phyloP scores from a whole-genome alignment of 1,284 basidiomycete genomes.

The Serendipita sp. region DNA sequence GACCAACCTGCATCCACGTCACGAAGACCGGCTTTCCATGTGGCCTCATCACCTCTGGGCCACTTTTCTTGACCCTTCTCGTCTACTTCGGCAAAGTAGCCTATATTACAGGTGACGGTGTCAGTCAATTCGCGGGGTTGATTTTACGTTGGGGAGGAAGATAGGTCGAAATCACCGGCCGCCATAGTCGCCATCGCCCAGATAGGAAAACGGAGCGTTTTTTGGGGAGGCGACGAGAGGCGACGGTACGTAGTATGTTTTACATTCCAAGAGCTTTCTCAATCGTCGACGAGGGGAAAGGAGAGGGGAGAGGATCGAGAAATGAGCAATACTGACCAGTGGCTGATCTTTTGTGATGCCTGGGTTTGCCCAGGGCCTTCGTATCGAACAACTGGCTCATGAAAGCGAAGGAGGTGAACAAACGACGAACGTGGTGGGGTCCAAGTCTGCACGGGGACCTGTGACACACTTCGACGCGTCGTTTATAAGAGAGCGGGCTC shows the following conservation, averaged over 20 bases:
- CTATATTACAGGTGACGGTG: slow-evolving; percentile 23
- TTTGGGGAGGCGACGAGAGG: background rate
- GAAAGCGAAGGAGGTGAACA: background rate
- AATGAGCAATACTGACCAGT: slow-evolving; percentile 35
- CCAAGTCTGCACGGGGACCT: background rate
- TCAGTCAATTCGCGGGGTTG: background rate
- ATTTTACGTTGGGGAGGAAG: background rate
- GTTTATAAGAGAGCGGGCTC: too few relatives aligned
- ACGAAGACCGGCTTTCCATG: slow-evolving; percentile 60
- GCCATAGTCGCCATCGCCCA: too few relatives aligned
- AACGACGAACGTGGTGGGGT: background rate
- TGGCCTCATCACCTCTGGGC: slow-evolving; percentile 69
- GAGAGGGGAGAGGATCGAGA: background rate
- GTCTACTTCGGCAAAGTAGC: slow-evolving; percentile 61
- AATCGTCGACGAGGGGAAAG: too few relatives aligned
- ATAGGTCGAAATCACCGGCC: background rate
- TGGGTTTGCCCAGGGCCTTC: slow-evolving; percentile 33
- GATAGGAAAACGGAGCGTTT: too few relatives aligned
- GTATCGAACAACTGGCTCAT: slow-evolving; percentile 18
- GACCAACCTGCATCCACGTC: slow-evolving; percentile 40
- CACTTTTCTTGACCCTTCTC: slow-evolving; percentile 65
- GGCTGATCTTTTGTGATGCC: slow-evolving; percentile 58
- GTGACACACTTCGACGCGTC: background rate
- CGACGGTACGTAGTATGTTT: background rate
- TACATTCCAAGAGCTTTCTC: too few relatives aligned